These are phyloP conservation scores for Phaeosphaeria sp. DNA, from an alignment of 2,329 filamentous ascomycete genomes.

Conservation along the genomic window DNA sequence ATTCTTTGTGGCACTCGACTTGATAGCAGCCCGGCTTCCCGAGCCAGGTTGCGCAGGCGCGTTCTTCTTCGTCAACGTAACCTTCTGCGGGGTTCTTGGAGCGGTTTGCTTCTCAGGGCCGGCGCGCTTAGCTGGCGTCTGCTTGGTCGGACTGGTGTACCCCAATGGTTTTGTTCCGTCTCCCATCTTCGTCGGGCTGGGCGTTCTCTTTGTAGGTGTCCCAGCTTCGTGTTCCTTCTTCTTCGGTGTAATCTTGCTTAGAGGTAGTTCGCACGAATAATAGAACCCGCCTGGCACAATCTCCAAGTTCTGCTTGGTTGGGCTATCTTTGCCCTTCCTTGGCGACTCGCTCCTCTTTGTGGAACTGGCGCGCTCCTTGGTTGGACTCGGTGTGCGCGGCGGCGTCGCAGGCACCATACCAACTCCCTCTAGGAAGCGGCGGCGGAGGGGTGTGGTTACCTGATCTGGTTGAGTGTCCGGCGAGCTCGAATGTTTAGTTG, in stretches of 20 bases:
- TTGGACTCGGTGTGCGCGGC: conserved; percentile 16
- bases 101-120: conserved; percentile 5
- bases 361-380: conserved; percentile 3
- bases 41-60: neutral
- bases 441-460: conserved; percentile 16
- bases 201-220: conserved; percentile 8
- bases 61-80: neutral
- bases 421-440: conserved; percentile 22
- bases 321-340: conserved; percentile 4
- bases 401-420: conserved; percentile 24
- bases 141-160: conserved; percentile 9
- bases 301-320: conserved; percentile 17
- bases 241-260: conserved; percentile 18
- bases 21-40: neutral
- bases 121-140: neutral
- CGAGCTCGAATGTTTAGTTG: conserved; percentile 5
- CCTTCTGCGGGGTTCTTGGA: neutral
- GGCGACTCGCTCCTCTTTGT: conserved; percentile 4
- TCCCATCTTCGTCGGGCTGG: conserved; percentile 13
- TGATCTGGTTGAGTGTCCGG: conserved; percentile 8
- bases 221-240: conserved; percentile 3
- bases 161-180: neutral
- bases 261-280: conserved; percentile 26
- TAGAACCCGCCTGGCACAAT: conserved; percentile 27
- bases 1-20: neutral